A percentile compares a stretch with the other conserved stretches of the same genome.
Conservation (phyloP, 169 alveolate genomes). For the Eimeria zaria region DNA sequence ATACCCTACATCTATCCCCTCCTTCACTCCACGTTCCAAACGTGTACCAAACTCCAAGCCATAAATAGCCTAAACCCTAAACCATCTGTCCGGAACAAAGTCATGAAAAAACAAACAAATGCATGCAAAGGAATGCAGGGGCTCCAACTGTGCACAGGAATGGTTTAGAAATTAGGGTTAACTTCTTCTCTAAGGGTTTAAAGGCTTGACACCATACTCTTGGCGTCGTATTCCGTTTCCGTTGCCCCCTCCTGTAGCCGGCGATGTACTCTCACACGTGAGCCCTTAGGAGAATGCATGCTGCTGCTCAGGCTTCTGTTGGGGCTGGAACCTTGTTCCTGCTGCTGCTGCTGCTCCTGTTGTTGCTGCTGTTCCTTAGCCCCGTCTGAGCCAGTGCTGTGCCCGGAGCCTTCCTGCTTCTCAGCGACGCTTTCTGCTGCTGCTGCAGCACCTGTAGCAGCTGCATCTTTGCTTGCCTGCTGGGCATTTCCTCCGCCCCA, state of each 20-base stretch:
- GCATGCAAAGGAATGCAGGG: not conserved
- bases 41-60: too few relatives aligned
- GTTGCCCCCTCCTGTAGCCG: not conserved
- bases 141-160: not conserved
- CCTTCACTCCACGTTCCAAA: too few relatives aligned
- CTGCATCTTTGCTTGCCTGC: not conserved
- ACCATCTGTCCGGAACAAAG: too few relatives aligned
- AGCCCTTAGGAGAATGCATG: slow-evolving; percentile 42
- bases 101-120: too few relatives aligned
- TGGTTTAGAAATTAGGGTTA: not conserved
- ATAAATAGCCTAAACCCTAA: not conserved
- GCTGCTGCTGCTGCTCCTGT: slow-evolving; percentile 32
- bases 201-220: not conserved
- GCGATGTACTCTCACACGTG: slow-evolving; percentile 8
- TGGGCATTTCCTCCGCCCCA: not conserved
- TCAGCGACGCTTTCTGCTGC: slow-evolving; percentile 4
- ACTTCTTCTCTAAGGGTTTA: too few relatives aligned
- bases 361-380: slow-evolving; percentile 17
- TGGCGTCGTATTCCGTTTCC: slow-evolving; percentile 13
- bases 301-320: slow-evolving; percentile 31
- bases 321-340: not conserved
- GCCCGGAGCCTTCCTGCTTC: not conserved
- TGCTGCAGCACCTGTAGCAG: slow-evolving; percentile 13
- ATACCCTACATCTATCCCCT: not conserved
- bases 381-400: not conserved